Evolutionary conservation across 768 basidiomycete genomes (phyloP), one percentile per base, ranked within the genome.

Genomic region (Zangia roseola): DNA sequence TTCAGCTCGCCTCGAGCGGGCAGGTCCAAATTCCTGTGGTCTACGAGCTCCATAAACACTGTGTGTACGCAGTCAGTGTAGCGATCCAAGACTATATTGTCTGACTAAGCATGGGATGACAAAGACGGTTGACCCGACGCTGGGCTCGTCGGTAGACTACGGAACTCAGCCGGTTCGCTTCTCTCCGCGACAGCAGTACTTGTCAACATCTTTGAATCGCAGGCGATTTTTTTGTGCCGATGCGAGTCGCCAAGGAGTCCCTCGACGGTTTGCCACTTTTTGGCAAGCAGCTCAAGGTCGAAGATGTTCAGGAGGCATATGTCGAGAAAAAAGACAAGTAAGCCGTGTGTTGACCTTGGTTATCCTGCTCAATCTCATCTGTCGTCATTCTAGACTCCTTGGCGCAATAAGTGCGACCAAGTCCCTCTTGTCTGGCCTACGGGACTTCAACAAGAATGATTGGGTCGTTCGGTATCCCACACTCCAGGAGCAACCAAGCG

Each of bases 391-490:
- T 23, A 59, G 61, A 23, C 75, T 97, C 49, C 77, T 91, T 25
- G 74, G 73, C 43, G 92, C 88, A n/a, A 81, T 97, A 55, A 82
- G 86, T 58, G 74, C 80, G 0, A 83, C 93, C 31, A 79, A 82
- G 58, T 58, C 71, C 10, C 78, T 97, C 38, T 73, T 97, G 33
- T 69, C 68, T 41, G 86, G 86, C 58, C 70, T 97, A 19, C 80
- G 81, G 41, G 72, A 74, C 43, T 97, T 95, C 75, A 97, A 90
- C 73, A 84, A 85, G 71, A 74, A 83, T 33, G 79, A 88, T 55
- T 97, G 92, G 94, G 79, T 89, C 21, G 83, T 97, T 14, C 75
- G 91, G 49, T 98, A 98, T 68, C 94, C 94, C 45, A 80, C 81
- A 61, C 73, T 94, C 47, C 71, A 74, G 25, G 78, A 83, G 45